Base-by-base conservation (phyloP, 768 basidiomycete genomes). In the Boletus sp. region DNA sequence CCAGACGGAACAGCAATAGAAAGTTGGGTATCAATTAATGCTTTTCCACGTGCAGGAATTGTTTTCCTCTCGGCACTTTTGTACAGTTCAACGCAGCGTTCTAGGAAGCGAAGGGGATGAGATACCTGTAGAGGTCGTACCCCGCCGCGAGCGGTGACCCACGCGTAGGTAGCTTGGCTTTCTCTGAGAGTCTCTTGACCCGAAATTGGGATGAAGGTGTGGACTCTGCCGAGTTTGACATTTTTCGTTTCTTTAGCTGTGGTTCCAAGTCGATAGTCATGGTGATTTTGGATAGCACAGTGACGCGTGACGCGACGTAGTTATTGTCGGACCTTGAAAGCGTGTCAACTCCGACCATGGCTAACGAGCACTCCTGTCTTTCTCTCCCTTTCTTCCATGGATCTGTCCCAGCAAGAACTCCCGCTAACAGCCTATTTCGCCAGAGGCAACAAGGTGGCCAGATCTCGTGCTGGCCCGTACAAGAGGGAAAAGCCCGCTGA, bases 1-100 rank as follows among this genome's bases (percentile, higher is more conserved):
- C 94, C 97, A 40, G 76, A 74, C 1, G 97, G 97, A 2, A 99
- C 92, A 21, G 94, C 95, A 56, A 99, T 87, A 25, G 93, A 94
- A 50, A 98, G 76, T 59, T 94, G 92, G 15, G 93, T 93, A 67
- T 95, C 88, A 37, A 99, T 72, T 35, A 98, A 75, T 5, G 93
- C 96, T 70, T 96, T 97, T 50, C 94, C 96, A 49, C 78, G 85
- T 2, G 94, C 93, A 13, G 95, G 93, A 17, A 98, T 82, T 8
- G 77, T 70, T 66, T 91, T 93, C 53, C 77, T 77, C 69, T 96
- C 94, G 0, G 95, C 93, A 68, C 94, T 96, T 51, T 17, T 13
- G 8, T 46, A 10, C 29, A 14, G 40, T 25, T 65, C 23, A 67
- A 38, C 13, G 13, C 14, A 10, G 7, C 17, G 27, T 29, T 50